Evolutionary conservation across 345 rosid species (phyloP), one percentile per base, ranked within the genome.

Genomic region (Sisymbrium altissimum): DNA sequence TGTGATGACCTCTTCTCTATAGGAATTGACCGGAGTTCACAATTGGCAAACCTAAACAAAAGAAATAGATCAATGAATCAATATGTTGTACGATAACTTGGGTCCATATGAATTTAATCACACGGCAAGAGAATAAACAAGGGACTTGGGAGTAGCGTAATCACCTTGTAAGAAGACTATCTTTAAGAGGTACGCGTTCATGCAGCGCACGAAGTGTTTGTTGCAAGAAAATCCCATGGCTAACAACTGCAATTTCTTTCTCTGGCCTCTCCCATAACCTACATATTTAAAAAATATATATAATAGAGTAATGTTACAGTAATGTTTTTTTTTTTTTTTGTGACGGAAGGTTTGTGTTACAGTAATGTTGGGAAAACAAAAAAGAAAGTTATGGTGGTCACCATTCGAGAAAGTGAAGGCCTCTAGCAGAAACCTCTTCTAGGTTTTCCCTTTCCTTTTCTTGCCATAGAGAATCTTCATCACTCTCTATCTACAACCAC

Each of bases 251-350:
- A 53, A 94, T 86, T 75, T 94, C 93, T 73, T 81, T 86, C 85
- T 94, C 98, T 50, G 82, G 83, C 17, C 96, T 77, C 41, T 90
- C 82, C 86, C 90, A 84, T 78, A 89, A 32, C 97, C 97, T 89
- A 69, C 19, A 61, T 40, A 7, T 39, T 36, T 2, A n/a, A n/a
- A n/a, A n/a, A n/a, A n/a, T 52, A 5, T 1, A 13, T 21, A 4
- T 49, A 49, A 21, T 49, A 48, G 54, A 49, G 1, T 27, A 27
- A 12, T 21, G 55, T 21, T 49, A 49, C 21, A 48, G 1, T 48
- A 49, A 21, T 49, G n/a, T 49, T 21, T n/a, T n/a, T n/a, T n/a
- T n/a, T n/a, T n/a, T n/a, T n/a, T n/a, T n/a, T n/a, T n/a, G n/a
- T n/a, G n/a, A n/a, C n/a, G n/a, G n/a, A n/a, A n/a, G n/a, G n/a